These are phyloP conservation scores for Mycena galericulata DNA, from an alignment of 768 basidiomycete species.

Conservation along the genomic window DNA sequence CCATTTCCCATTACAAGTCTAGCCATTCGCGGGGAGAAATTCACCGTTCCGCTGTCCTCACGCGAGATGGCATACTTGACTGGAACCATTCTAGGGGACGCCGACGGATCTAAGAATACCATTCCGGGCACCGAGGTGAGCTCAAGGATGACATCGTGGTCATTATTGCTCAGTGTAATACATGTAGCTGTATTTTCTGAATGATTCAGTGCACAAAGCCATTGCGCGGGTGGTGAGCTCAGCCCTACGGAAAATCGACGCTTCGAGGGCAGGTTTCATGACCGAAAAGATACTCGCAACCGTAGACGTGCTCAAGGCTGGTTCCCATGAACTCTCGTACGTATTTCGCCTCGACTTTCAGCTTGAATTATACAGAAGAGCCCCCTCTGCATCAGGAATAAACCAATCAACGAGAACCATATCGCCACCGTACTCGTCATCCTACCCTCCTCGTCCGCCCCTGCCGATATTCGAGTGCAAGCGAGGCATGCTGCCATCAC, in stretches of 20 bases:
- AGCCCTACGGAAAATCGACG: constrained; percentile 2
- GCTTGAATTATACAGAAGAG: neutral
- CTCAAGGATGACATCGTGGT: no score
- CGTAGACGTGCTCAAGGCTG: constrained; percentile 1
- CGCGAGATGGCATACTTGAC: constrained; percentile 5
- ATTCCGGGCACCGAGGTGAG: neutral
- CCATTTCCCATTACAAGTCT: neutral
- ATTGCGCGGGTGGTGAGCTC: neutral
- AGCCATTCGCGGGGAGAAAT: constrained; percentile 3
- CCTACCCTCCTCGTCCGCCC: neutral
- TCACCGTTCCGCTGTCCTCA: constrained; percentile 4
- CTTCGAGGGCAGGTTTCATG: fast-evolving
- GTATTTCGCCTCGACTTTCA: neutral
- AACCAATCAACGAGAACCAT: no score
- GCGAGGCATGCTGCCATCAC: neutral
- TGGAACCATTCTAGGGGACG: constrained; percentile 1
- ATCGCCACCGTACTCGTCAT: constrained; percentile 7
- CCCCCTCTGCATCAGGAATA: neutral
- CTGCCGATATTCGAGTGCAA: neutral
- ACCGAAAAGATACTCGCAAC: neutral
- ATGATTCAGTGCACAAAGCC: neutral
- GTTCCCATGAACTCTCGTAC: constrained; percentile 15
- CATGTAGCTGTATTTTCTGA: neutral
- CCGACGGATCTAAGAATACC: neutral
- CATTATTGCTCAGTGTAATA: neutral